Conservation (phyloP, 148 eudicot genomes). For the Vaccinium macrocarpon region DNA sequence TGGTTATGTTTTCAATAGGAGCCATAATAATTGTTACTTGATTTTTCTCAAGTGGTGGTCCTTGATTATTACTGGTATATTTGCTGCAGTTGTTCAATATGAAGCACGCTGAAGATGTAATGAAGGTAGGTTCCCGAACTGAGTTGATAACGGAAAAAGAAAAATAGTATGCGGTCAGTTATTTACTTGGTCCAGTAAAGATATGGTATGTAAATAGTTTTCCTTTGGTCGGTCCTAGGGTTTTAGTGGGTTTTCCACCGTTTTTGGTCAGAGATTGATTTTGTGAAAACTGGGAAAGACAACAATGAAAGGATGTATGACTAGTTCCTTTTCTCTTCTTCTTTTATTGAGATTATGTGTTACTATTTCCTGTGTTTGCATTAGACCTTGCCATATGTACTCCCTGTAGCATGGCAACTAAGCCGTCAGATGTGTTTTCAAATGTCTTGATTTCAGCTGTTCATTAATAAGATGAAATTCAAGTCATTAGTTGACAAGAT, state of each 20-base stretch:
- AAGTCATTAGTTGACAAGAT: too few relatives aligned
- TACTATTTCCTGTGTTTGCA: too few relatives aligned
- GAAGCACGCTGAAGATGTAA: constrained; percentile 37
- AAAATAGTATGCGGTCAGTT: neutral
- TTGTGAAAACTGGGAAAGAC: neutral
- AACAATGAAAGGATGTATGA: too few relatives aligned
- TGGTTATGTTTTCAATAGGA: neutral
- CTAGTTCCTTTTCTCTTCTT: too few relatives aligned
- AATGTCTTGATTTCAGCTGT: too few relatives aligned
- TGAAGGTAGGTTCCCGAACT: neutral
- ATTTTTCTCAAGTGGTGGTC: neutral
- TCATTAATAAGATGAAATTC: too few relatives aligned
- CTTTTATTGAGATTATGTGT: too few relatives aligned
- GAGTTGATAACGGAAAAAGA: neutral
- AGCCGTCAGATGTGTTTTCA: too few relatives aligned
- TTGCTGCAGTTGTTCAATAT: constrained; percentile 40
- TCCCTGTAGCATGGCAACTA: too few relatives aligned
- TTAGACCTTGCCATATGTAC: too few relatives aligned
- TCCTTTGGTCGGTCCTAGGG: neutral
- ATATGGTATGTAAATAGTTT: neutral
- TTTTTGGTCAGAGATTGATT: neutral
- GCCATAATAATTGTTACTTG: neutral
- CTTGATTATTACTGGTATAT: neutral
- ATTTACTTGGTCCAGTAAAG: neutral
- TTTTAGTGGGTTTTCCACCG: neutral